A percentile compares a stretch with the other conserved stretches of the same genome.
Conservation (phyloP, 208 protist genomes). For the Trypanosoma avium region DNA sequence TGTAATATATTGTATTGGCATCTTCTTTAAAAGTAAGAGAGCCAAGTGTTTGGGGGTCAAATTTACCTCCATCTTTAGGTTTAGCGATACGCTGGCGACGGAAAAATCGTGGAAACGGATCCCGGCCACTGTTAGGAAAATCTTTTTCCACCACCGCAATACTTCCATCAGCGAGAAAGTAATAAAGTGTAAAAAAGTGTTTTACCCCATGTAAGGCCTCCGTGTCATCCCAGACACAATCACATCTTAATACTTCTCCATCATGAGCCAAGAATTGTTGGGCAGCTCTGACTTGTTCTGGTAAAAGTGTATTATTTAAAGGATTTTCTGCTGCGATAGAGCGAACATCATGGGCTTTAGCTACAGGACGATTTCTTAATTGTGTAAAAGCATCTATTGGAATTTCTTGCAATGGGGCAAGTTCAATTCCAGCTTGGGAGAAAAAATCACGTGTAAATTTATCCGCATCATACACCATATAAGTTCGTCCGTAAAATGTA, state of each 20-base stretch:
- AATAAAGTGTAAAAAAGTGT: conserved; percentile 95
- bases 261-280: conserved; percentile 95
- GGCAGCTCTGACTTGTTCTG: conserved; percentile 84
- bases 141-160: conserved; percentile 94
- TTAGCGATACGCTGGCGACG: conserved; percentile 87
- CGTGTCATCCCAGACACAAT: conserved; percentile 95
- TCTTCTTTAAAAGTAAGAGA: conserved; percentile 92
- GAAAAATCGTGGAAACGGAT: conserved; percentile 96
- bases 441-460: conserved; percentile 93
- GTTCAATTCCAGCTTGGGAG: conserved; percentile 48
- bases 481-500: conserved; percentile 93
- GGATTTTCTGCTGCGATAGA: conserved; percentile 73
- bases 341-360: conserved; percentile 73
- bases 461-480: conserved; percentile 93
- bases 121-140: conserved; percentile 95
- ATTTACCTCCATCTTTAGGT: conserved; percentile 58
- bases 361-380: conserved; percentile 38
- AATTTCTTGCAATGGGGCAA: conserved; percentile 43
- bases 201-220: conserved; percentile 86
- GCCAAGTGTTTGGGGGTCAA: conserved; percentile 86
- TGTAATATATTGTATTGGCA: conserved; percentile 93
- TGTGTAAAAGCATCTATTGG: conserved; percentile 80
- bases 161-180: conserved; percentile 97
- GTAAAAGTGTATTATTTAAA: conserved; percentile 67
- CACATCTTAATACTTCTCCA: conserved; percentile 96